These are phyloP conservation scores for Aspergillus oerlinghausenensis DNA, from an alignment of 2,329 filamentous ascomycete species.

Conservation along the genomic window DNA sequence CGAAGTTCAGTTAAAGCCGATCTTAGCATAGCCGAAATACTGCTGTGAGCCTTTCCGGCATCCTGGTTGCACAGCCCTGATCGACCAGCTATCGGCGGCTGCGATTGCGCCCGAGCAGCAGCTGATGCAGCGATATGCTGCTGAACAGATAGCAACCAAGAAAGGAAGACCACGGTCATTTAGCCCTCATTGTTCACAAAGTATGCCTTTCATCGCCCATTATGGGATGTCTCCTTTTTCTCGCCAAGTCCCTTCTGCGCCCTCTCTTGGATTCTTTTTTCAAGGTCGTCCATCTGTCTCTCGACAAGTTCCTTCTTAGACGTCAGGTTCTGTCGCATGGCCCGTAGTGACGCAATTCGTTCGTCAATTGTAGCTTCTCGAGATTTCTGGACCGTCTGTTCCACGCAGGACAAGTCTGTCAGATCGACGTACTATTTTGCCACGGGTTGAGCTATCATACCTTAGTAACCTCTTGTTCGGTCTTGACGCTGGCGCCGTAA, in stretches of 20 bases:
- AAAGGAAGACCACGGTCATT: background rate
- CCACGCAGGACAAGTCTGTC: background rate
- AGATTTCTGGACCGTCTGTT: slow-evolving; percentile 43
- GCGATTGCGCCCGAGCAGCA: background rate
- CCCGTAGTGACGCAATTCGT: slow-evolving; percentile 51
- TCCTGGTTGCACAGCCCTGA: background rate
- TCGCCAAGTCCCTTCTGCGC: slow-evolving; percentile 32
- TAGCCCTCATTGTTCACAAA: no score
- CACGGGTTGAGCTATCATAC: slow-evolving; percentile 31
- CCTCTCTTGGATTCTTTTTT: slow-evolving; percentile 39
- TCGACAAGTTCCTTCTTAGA: slow-evolving; percentile 51
- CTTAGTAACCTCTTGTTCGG: slow-evolving; percentile 47
- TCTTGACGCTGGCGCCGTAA: slow-evolving; percentile 58
- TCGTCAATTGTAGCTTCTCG: slow-evolving; percentile 50
- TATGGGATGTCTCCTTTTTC: slow-evolving; percentile 21
- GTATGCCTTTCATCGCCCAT: slow-evolving; percentile 9
- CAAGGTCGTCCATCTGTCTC: slow-evolving; percentile 52
- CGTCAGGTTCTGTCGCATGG: slow-evolving; percentile 46
- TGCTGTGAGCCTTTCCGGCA: background rate
- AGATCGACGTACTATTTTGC: background rate
- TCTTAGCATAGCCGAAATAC: background rate
- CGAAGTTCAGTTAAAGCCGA: background rate
- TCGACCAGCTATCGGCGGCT: background rate
- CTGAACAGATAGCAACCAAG: background rate
- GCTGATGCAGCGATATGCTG: background rate